Evolutionary conservation across 192 early-diverging fungal genomes (phyloP), one percentile per base, ranked within the genome.

Genomic region (Podochytrium sp.): DNA sequence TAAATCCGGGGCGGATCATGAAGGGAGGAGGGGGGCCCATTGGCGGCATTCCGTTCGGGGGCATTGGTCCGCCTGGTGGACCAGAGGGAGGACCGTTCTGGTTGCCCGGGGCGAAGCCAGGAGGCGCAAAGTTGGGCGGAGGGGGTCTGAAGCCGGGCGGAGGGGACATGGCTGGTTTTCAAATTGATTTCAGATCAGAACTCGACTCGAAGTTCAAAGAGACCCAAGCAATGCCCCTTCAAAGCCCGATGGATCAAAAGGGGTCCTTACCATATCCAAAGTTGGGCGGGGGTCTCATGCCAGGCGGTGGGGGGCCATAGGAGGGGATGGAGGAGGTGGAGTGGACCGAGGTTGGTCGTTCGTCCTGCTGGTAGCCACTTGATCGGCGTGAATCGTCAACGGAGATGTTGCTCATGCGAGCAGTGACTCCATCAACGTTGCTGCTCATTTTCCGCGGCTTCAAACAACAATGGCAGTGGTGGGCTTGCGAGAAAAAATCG

Each of bases 131-230:
- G 12, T 23, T 34, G 20, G 33, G 66, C 14, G 66, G 53, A 25
- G 69, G 69, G 23, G 69, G 69, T 34, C 53, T 40, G 57, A 71
- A 71, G 30, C 37, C 53, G 23, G 69, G 56, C 10, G 69, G 69
- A 1, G 69, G 69, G n/a, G n/a, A n/a, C 69, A 60, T 59, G 14
- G 25, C 69, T 69, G 50, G 30, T 47, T 47, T 20, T 16, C 10
- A 10, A 47, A 10, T 10, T 47, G 43, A n/a, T n/a, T n/a, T n/a
- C n/a, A n/a, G n/a, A n/a, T n/a, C n/a, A n/a, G n/a, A n/a, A n/a
- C n/a, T n/a, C n/a, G n/a, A n/a, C n/a, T n/a, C n/a, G n/a, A n/a
- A n/a, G n/a, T n/a, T n/a, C n/a, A 47, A 47, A 47, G 43, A 47
- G 43, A 47, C 43, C 10, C 43, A 47, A 47, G n/a, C n/a, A n/a